Base-by-base conservation (phyloP, 257 asterid genomes). In the Salvia splendens region DNA sequence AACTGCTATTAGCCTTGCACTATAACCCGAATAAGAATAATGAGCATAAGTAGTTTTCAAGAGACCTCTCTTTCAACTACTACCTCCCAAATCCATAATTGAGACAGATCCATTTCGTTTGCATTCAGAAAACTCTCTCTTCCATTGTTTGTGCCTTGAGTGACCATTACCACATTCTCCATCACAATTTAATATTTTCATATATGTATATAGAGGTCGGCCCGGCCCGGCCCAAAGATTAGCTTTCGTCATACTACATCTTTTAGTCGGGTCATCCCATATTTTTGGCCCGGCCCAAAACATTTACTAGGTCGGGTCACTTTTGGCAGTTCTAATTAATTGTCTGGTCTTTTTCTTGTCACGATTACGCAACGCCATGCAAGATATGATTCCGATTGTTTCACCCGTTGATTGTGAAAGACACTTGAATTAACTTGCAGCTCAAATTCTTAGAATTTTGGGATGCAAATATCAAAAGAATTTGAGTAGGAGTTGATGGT, bases 11-110 rank as follows among this genome's bases (percentile, higher is more conserved):
- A 4, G 48, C 20, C 35, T 61, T 70, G 30, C 42, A 6, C 42
- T 41, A 30, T 61, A 51, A 28, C 11, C 36, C 16, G 77, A 73
- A 66, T 58, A 57, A 65, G 77, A 65, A 73, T 73, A 9, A 24
- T 40, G 9, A 35, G 12, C 8, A 38, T 12, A 7, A 10, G 45
- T 43, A n/a, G 5, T 62, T 16, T 43, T 45, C 62, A 47, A 12
- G 71, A 45, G 12, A 46, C 48, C 47, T 20, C 59, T 3, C 33
- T 24, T 53, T 53, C 59, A 24, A 28, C 6, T 38, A 8, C 42
- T 38, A 6, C 42, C 42, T 40, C 53, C 53, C 53, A 45, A 24
- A 2, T 10, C 1, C 12, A 48, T 14, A 38, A 38, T 40, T 40
- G 45, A 7, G 11, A 40, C 11, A 40, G 3, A 40, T 40, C 45